These are phyloP conservation scores for Corinectria fuckeliana DNA, from an alignment of 2,329 filamentous ascomycete genomes.

Conservation along the genomic window DNA sequence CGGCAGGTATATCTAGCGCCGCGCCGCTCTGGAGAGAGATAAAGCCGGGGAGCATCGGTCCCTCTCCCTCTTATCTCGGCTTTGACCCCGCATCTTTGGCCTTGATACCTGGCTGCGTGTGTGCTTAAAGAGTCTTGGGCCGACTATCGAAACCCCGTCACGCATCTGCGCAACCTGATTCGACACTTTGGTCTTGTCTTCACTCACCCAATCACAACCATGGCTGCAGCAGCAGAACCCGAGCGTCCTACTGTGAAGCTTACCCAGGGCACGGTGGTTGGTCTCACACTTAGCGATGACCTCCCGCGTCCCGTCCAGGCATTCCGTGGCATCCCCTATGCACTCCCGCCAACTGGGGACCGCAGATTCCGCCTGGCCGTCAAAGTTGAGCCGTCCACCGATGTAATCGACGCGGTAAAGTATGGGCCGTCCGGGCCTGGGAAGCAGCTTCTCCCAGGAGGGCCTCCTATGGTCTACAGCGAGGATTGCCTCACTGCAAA, in stretches of 20 bases:
- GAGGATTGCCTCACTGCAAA: constrained; percentile 64
- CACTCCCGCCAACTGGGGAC: constrained; percentile 53
- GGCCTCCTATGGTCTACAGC: constrained; percentile 40
- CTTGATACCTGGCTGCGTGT: not conserved
- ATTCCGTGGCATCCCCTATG: constrained; percentile 59
- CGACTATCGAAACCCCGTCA: not conserved
- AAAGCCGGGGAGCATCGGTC: not conserved
- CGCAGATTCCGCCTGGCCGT: constrained; percentile 51
- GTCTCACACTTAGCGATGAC: constrained; percentile 23
- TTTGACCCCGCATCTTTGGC: not conserved
- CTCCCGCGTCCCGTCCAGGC: constrained; percentile 42
- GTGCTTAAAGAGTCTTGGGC: not conserved
- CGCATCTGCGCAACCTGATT: not conserved
- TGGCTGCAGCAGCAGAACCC: constrained; percentile 13
- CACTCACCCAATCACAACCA: not conserved
- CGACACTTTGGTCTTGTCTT: constrained; percentile 20
- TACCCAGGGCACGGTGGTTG: constrained; percentile 32
- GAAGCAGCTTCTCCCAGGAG: constrained; percentile 31
- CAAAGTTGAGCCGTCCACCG: constrained; percentile 35
- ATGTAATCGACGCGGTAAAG: constrained; percentile 42
- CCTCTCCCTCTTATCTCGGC: not conserved
- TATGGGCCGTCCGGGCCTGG: constrained; percentile 45
- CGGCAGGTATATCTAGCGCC: not conserved
- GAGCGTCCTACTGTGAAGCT: constrained; percentile 23
- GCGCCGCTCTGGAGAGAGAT: not conserved